Conservation (phyloP, 169 alveolate species). For the Plasmodium chabaudi region DNA sequence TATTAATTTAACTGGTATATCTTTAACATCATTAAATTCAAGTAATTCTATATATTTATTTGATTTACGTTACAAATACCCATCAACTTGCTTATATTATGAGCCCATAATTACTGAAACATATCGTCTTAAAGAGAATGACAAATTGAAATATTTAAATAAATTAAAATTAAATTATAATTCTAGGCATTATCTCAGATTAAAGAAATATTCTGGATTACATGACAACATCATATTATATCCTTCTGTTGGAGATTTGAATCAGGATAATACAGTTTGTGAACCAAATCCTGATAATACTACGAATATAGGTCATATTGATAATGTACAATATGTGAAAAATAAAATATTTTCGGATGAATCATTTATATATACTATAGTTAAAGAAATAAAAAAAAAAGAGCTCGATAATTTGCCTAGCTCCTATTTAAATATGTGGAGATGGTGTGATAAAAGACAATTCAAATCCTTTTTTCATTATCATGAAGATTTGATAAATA, state of each 20-base stretch:
- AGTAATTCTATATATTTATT: constrained; percentile 63
- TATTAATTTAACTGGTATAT: constrained; percentile 55
- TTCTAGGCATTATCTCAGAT: constrained; percentile 19
- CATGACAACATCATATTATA: constrained; percentile 59
- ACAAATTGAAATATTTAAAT: constrained; percentile 21
- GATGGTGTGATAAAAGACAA: constrained; percentile 77
- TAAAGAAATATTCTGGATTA: constrained; percentile 42
- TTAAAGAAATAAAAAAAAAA: constrained; percentile 23
- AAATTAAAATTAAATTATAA: constrained; percentile 41
- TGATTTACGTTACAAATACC: constrained; percentile 63
- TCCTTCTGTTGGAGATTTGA: constrained; percentile 10
- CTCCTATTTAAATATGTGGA: constrained; percentile 63
- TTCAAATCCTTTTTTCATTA: constrained; percentile 69
- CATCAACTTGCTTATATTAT: constrained; percentile 64
- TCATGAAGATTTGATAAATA: constrained; percentile 5
- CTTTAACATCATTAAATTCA: constrained; percentile 60
- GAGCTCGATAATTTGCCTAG: constrained; percentile 31
- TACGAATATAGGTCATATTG: not conserved
- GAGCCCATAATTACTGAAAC: constrained; percentile 51
- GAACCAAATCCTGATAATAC: not conserved
- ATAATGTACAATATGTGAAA: constrained; percentile 9
- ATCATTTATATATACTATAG: constrained; percentile 60
- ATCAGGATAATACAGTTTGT: not conserved
- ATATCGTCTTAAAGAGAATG: constrained; percentile 2
- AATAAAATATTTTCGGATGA: constrained; percentile 61